Conservation (phyloP, 192 early-diverging fungal genomes). For the Geranomyces michiganensis region DNA sequence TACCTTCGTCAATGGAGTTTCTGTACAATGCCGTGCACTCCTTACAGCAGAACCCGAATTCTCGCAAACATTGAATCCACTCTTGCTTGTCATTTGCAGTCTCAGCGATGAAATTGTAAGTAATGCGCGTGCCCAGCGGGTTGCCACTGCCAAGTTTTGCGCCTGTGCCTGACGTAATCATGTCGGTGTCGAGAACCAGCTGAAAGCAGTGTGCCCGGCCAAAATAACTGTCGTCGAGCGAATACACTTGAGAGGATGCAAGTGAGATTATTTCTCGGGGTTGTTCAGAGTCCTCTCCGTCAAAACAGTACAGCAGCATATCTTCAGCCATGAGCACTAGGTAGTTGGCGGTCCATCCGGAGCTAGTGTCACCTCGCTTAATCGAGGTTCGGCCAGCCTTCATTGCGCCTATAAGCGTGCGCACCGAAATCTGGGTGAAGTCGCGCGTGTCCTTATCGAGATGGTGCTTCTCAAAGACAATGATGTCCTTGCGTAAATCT, state of each 20-base stretch:
- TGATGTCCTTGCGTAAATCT: constrained; percentile 37
- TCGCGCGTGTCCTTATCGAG: constrained; percentile 10
- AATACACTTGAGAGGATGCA: constrained; percentile 22
- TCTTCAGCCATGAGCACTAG: constrained; percentile 42
- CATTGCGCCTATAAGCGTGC: constrained; percentile 22
- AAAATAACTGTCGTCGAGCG: constrained; percentile 50
- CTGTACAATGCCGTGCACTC: constrained; percentile 12
- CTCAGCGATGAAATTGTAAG: constrained; percentile 42
- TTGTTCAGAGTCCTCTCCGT: constrained; percentile 37
- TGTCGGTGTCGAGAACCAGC: constrained; percentile 27
- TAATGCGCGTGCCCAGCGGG: constrained; percentile 7
- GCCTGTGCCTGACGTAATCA: neutral
- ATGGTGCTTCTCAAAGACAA: constrained; percentile 32
- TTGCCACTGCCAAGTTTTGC: neutral
- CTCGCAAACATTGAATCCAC: constrained; percentile 37
- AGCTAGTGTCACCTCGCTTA: constrained; percentile 39
- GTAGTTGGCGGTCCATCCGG: constrained; percentile 42
- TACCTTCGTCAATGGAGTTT: neutral
- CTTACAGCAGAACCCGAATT: constrained; percentile 38
- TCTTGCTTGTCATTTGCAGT: constrained; percentile 42
- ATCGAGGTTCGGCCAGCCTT: constrained; percentile 40
- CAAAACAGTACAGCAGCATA: constrained; percentile 44
- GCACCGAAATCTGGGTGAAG: constrained; percentile 20
- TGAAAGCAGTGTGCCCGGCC: constrained; percentile 48
- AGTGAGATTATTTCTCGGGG: constrained; percentile 40